phyloP scores from a whole-genome alignment of 148 eudicot genomes.

The Spergularia marina region DNA sequence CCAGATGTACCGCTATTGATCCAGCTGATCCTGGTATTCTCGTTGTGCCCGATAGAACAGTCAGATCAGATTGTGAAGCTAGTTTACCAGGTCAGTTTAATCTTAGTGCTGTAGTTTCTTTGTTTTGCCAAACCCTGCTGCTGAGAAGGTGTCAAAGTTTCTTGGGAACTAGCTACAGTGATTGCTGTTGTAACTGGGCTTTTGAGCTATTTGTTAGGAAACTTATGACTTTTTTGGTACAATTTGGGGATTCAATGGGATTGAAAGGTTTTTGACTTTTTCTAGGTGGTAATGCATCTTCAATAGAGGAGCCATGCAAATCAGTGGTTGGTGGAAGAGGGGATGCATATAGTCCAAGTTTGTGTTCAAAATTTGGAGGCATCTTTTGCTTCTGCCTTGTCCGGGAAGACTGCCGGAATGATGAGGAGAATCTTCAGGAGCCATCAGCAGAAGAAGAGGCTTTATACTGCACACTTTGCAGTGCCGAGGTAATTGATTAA shows the following conservation, averaged over 20 bases:
- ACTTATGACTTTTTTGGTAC: background rate
- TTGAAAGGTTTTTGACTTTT: conserved; percentile 1
- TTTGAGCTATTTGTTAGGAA: background rate
- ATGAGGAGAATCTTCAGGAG: conserved; percentile 56
- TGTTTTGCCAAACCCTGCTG: background rate
- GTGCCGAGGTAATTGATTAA: conserved; percentile 73
- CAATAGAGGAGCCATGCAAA: conserved; percentile 54
- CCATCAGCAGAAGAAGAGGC: conserved; percentile 75
- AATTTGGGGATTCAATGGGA: background rate
- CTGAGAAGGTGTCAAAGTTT: background rate
- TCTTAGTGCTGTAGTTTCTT: conserved; percentile 7
- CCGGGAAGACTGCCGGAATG: conserved; percentile 72
- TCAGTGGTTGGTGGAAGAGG: conserved; percentile 40
- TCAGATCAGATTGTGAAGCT: conserved; percentile 48
- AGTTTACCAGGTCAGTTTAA: conserved; percentile 58
- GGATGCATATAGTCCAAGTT: conserved; percentile 34
- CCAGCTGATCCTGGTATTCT: conserved; percentile 97
- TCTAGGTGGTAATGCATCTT: conserved; percentile 49
- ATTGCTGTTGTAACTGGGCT: background rate
- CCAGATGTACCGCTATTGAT: conserved; percentile 89
- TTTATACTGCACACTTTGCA: conserved; percentile 88
- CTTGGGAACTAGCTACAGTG: too few species aligned
- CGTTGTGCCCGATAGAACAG: conserved; percentile 51
- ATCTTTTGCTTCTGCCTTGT: conserved; percentile 69
- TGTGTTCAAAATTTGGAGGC: conserved; percentile 56